Evolutionary conservation across 371 early-diverging fungal genomes (phyloP), one percentile per base, ranked within the genome.

Genomic region (Fennellomyces sp.): DNA sequence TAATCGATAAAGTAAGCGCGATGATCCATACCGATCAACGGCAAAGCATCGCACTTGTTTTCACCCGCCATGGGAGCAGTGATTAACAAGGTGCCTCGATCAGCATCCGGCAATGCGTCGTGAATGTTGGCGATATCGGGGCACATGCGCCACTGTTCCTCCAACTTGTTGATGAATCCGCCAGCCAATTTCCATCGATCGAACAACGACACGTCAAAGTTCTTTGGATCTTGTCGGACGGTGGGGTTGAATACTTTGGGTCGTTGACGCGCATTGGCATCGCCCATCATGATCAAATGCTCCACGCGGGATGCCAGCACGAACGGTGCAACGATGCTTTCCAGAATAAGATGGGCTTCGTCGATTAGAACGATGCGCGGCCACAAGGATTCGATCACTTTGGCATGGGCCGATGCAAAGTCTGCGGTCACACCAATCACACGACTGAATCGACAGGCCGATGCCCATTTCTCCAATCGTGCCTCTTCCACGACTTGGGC

Each of bases 91-190:
- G 1, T 56, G 55, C 36, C 12, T 28, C 30, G 21, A 4, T 31
- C 27, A 6, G 52, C 31, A 8, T 42, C 54, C 10, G 49, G 27
- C 27, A 60, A 13, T 12, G 61, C 48, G 27, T 55, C 50, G 31
- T 59, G 60, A 6, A 67, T 42, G 7, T 42, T 36, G 2, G 53
- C 52, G 1, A 77, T 57, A 7, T 64, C 68, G 0, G 69, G 38
- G 27, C 69, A 67, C 73, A 80, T 74, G 21, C 76, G 70, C 75
- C 76, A 80, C 42, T 80, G 76, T 38, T 80, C 76, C 38, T 74
- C 68, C 0, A 80, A 39, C 1, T 45, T 36, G 0, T 64, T 35
- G 8, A 69, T 52, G 25, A 71, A 63, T 15, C 66, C 70, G 7
- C 67, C 66, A 2, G 72, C 38, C 8, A 36, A 7, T 28, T 65